A percentile compares a stretch with the other conserved stretches of the same genome.
Conservation (phyloP, 2,329 filamentous ascomycete genomes). For the Colletotrichum sp. region DNA sequence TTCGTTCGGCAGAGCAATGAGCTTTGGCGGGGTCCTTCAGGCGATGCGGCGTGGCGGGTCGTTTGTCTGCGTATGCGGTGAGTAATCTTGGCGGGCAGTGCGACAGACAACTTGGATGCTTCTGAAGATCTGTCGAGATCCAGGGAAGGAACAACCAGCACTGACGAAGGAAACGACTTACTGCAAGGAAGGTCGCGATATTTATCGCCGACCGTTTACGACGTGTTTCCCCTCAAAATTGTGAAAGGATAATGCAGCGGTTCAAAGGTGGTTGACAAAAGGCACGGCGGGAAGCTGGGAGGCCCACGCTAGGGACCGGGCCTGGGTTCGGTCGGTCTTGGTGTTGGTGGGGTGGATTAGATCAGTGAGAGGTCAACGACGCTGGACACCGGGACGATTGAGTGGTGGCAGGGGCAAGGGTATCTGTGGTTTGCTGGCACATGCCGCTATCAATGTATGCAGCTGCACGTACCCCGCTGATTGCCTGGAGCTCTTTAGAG, state of each 20-base stretch:
- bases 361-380: constrained; percentile 2
- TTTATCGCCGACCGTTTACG: background rate
- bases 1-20: constrained; percentile 1
- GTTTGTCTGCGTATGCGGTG: constrained; percentile 10
- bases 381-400: background rate
- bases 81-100: constrained; percentile 1
- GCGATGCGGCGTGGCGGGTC: constrained; percentile 1
- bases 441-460: background rate
- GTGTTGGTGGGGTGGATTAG: constrained; percentile 12
- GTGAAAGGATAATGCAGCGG: background rate
- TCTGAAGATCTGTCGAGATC: background rate
- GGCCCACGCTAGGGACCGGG: background rate
- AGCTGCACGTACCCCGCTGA: background rate
- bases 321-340: background rate
- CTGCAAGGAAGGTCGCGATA: background rate
- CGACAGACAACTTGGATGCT: background rate
- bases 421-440: background rate
- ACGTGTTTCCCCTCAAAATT: background rate
- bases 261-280: background rate
- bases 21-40: constrained; percentile 15
- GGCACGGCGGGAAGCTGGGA: background rate
- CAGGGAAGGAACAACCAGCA: background rate
- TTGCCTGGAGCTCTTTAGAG: background rate
- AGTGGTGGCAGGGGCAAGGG: constrained; percentile 1
- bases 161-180: background rate